These are phyloP conservation scores for Lactarius psammicola DNA, from an alignment of 768 basidiomycete species.

Conservation along the genomic window DNA sequence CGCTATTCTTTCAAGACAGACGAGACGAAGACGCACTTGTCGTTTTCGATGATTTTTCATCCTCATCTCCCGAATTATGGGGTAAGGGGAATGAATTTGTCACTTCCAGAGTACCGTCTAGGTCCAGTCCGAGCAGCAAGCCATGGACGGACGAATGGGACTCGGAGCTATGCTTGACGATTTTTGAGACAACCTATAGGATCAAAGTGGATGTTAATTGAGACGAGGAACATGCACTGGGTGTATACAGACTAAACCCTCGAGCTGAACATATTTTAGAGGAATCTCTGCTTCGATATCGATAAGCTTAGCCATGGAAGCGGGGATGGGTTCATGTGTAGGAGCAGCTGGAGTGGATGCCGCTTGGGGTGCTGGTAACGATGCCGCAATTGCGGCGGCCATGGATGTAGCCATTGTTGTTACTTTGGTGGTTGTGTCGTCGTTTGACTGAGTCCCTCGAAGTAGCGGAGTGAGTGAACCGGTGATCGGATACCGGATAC, in stretches of 20 bases:
- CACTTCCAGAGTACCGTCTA: slow-evolving; percentile 87
- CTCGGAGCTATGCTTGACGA: slow-evolving; percentile 89
- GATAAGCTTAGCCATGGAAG: slow-evolving; percentile 89
- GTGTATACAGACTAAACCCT: slow-evolving; percentile 67
- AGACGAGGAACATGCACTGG: slow-evolving; percentile 2
- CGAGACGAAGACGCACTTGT: slow-evolving; percentile 50
- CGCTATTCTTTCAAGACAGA: background rate
- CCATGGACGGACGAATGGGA: slow-evolving; percentile 76
- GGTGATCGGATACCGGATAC: no score
- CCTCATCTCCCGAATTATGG: slow-evolving; percentile 68
- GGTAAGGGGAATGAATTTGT: slow-evolving; percentile 89
- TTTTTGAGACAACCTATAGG: slow-evolving; percentile 83
- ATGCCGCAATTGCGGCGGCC: slow-evolving; percentile 90
- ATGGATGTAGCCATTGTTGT: slow-evolving; percentile 74
- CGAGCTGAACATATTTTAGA: slow-evolving; percentile 74
- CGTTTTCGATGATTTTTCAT: slow-evolving; percentile 76
- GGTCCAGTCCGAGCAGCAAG: slow-evolving; percentile 84
- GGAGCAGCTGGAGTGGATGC: slow-evolving; percentile 61
- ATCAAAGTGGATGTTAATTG: slow-evolving; percentile 7
- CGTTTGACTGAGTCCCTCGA: background rate
- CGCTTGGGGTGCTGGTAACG: slow-evolving; percentile 63
- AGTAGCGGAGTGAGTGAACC: no score
- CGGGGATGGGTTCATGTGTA: slow-evolving; percentile 82
- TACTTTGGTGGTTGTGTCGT: slow-evolving; percentile 1
- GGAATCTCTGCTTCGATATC: slow-evolving; percentile 92